A percentile compares a stretch with the other conserved stretches of the same genome.
Conservation (phyloP, 1,284 basidiomycete species). For the Kalmanozyma brasiliensis region DNA sequence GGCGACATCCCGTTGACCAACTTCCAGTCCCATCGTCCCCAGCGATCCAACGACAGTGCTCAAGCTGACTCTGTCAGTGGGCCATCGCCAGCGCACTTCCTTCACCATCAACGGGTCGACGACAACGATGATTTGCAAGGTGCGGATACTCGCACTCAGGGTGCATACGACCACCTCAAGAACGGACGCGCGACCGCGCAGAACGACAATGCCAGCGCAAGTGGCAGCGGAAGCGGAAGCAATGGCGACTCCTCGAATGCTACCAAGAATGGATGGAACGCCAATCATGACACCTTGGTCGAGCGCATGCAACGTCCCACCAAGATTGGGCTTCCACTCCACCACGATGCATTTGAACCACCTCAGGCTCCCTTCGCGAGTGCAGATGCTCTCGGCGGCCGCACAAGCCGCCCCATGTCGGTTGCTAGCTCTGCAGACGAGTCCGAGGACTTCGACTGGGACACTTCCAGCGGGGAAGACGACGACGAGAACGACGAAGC, state of each 20-base stretch:
- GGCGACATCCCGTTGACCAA: slow-evolving; percentile 46
- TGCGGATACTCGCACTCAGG: slow-evolving; percentile 42
- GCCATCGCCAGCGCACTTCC: slow-evolving; percentile 48
- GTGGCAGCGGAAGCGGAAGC: slow-evolving; percentile 37
- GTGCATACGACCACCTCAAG: slow-evolving; percentile 10
- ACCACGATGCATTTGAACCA: slow-evolving; percentile 27
- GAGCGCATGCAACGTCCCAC: slow-evolving; percentile 26
- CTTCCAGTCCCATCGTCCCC: slow-evolving; percentile 31
- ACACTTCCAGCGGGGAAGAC: slow-evolving; percentile 50
- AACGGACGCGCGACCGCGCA: background rate
- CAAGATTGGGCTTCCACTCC: slow-evolving; percentile 29
- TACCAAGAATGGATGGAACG: slow-evolving; percentile 32
- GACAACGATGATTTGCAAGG: slow-evolving; percentile 51
- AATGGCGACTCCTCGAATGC: slow-evolving; percentile 26
- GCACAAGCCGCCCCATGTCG: slow-evolving; percentile 36
- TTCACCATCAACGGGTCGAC: slow-evolving; percentile 40
- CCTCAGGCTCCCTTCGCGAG: slow-evolving; percentile 46
- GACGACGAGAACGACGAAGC: slow-evolving; percentile 35
- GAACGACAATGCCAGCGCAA: slow-evolving; percentile 26
- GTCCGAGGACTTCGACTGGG: slow-evolving; percentile 65
- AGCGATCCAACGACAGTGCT: background rate
- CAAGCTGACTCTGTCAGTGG: slow-evolving; percentile 14
- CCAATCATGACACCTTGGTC: slow-evolving; percentile 40
- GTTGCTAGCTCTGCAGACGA: slow-evolving; percentile 56
- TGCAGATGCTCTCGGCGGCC: slow-evolving; percentile 14